phyloP scores from a whole-genome alignment of 1,284 basidiomycete species.

The Termitomyces sp. region DNA sequence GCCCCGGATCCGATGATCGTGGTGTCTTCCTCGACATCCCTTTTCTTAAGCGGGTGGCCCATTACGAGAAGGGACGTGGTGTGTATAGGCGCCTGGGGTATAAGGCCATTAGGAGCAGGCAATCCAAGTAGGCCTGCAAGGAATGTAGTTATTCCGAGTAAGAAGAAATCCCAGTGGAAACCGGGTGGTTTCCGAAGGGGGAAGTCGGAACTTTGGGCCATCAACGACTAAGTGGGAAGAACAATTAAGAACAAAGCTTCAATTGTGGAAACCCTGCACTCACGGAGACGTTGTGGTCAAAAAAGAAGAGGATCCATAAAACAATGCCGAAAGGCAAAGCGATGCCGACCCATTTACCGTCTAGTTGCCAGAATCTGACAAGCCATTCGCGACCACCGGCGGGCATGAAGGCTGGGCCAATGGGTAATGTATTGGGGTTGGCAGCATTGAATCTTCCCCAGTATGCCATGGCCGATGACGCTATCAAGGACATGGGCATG shows the following conservation, averaged over 20 bases:
- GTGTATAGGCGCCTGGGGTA: conserved; percentile 95
- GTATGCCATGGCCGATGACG: conserved; percentile 72
- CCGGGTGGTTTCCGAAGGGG: conserved; percentile 90
- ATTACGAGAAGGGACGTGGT: conserved; percentile 83
- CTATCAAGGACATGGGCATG: conserved; percentile 82
- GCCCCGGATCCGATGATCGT: conserved; percentile 12
- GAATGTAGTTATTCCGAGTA: conserved; percentile 90
- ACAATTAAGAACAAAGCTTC: neutral
- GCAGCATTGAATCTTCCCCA: conserved; percentile 76
- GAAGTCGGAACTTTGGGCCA: conserved; percentile 90
- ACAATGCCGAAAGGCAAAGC: conserved; percentile 72
- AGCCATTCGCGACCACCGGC: conserved; percentile 80
- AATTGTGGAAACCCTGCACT: conserved; percentile 18
- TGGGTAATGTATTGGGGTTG: conserved; percentile 64
- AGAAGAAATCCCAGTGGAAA: conserved; percentile 88
- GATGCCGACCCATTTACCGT: conserved; percentile 85
- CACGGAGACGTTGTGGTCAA: conserved; percentile 82
- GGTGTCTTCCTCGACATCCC: conserved; percentile 34
- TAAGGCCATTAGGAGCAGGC: conserved; percentile 92
- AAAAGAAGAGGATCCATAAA: conserved; percentile 73
- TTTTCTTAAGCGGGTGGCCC: conserved; percentile 42
- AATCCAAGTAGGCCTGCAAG: conserved; percentile 87
- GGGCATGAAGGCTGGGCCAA: conserved; percentile 65
- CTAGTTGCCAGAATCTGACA: conserved; percentile 88
- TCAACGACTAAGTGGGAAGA: conserved; percentile 66